Conservation (phyloP, 148 eudicot species). For the Rhododendron vialii region DNA sequence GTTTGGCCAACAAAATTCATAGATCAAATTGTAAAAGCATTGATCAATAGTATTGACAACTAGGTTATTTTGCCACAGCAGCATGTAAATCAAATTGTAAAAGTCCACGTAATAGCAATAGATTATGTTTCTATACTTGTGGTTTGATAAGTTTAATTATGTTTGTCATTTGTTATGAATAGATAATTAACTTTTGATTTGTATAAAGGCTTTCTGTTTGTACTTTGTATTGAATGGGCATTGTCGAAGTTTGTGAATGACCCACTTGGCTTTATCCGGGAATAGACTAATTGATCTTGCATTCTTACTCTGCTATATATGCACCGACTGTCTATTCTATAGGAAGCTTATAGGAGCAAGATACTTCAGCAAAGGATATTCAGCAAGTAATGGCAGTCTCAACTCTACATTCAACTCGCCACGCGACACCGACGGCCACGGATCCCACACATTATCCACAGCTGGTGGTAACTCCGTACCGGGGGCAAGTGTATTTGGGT, state of each 20-base stretch:
- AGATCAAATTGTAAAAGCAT: neutral
- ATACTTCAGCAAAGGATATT: slow-evolving; percentile 78
- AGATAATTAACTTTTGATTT: neutral
- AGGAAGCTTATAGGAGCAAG: slow-evolving; percentile 90
- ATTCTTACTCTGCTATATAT: neutral
- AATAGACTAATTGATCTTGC: neutral
- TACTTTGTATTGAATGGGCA: neutral
- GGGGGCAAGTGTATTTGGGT: slow-evolving; percentile 60
- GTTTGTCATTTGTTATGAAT: neutral
- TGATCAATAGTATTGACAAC: neutral
- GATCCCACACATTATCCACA: slow-evolving; percentile 85
- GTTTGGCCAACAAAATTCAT: neutral
- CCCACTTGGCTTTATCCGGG: neutral
- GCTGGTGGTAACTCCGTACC: slow-evolving; percentile 76
- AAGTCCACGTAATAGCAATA: neutral
- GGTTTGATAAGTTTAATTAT: neutral
- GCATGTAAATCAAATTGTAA: neutral
- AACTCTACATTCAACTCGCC: slow-evolving; percentile 49
- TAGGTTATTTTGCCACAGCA: neutral
- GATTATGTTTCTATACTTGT: neutral
- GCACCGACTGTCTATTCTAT: neutral
- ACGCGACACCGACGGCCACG: slow-evolving; percentile 81
- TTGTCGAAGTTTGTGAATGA: neutral
- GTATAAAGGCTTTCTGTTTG: neutral
- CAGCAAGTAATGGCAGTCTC: slow-evolving; percentile 34